Base-by-base conservation (phyloP, 495 filamentous ascomycete species). In the Letharia columbiana region DNA sequence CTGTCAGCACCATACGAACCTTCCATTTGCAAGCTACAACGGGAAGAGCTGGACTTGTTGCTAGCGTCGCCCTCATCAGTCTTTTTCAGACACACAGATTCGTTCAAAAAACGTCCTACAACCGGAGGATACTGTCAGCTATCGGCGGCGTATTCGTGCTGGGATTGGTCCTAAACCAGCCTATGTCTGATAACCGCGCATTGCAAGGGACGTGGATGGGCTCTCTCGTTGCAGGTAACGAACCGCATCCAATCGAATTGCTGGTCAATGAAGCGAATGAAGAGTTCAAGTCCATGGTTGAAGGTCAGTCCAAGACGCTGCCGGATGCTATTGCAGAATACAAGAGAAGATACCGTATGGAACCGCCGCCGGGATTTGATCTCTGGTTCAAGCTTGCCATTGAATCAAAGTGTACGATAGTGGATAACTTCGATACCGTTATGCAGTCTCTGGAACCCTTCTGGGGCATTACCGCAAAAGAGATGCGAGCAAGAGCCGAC, bases 351-450 rank as follows among this genome's bases (percentile, higher is more conserved):
- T 75, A 82, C 56, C 76, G 79, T 3, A 76, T 85, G 37, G 73
- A 78, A 7, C 88, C 88, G 18, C 88, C 88, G 15, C 82, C 78
- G 0, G 77, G 83, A 56, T 91, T 90, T 67, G 85, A 90, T 69
- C 74, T 78, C 61, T 90, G 87, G 88, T 89, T 81, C 67, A 72
- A 83, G 23, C 87, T 85, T 70, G 86, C 88, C 11, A 78, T 72
- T 60, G 70, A 77, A 8, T 81, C 79, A 7, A 76, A 77, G 13
- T 83, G 84, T 1, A 71, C 82, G 28, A 76, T 89, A 35, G 77
- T 89, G 42, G 87, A 91, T 62, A 79, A 85, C 66, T 90, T 84
- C 67, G 81, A 84, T 47, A 82, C 83, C 49, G 85, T 88, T 20
- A 78, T 82, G 61, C 76, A 75, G 11, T 79, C 84, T 49, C 72